Percentiles rank a stretch among this genome's conserved stretches.
Evolutionary conservation across 345 rosid species (phyloP).

Genomic region (Streptanthus diversifolius): DNA sequence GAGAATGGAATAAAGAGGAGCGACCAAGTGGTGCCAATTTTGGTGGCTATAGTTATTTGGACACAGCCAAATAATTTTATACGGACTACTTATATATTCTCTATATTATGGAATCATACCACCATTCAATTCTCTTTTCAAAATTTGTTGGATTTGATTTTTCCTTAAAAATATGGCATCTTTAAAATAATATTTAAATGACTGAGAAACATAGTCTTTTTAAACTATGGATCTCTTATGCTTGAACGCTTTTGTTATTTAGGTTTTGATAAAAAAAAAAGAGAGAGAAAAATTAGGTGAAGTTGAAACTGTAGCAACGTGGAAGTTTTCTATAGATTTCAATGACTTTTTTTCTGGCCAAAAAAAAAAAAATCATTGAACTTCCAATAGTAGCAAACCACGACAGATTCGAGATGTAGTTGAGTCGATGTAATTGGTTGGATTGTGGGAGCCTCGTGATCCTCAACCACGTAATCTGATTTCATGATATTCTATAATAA

Average conservation of each 20-base stretch:
- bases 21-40: slow-evolving; percentile 28
- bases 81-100: background rate
- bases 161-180: slow-evolving; percentile 24
- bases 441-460: slow-evolving; percentile 36
- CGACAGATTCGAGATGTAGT: slow-evolving; percentile 33
- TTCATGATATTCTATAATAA: slow-evolving; percentile 7
- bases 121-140: slow-evolving; percentile 23
- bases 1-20: slow-evolving; percentile 41
- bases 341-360: background rate
- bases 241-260: background rate
- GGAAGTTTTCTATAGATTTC: slow-evolving; percentile 18
- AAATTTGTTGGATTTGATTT: slow-evolving; percentile 12
- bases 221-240: background rate
- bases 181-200: background rate
- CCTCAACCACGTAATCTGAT: slow-evolving; percentile 28
- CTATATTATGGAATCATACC: slow-evolving; percentile 25
- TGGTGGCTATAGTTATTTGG: slow-evolving; percentile 36
- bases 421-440: slow-evolving; percentile 25
- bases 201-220: background rate
- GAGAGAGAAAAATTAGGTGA: background rate
- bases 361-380: background rate
- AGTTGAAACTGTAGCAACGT: slow-evolving; percentile 3
- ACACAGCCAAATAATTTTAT: slow-evolving; percentile 1
- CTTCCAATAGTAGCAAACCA: slow-evolving; percentile 9
- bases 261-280: background rate